A percentile compares a stretch with the other conserved stretches of the same genome.
These are phyloP conservation scores for Globisporangium solare DNA, from an alignment of 352 stramenopile genomes.

Conservation along the genomic window DNA sequence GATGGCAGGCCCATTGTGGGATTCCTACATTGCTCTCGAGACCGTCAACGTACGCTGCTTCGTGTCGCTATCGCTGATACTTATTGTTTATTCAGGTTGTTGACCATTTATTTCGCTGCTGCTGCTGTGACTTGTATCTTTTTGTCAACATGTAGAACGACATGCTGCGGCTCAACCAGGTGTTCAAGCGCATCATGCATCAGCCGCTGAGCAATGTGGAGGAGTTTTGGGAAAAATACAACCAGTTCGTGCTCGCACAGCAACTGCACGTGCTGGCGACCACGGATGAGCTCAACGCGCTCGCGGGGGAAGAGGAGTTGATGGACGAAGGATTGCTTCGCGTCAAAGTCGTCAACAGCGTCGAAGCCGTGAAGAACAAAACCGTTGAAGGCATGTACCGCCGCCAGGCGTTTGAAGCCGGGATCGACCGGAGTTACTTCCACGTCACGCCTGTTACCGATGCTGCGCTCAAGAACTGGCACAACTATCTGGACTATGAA, in stretches of 20 bases:
- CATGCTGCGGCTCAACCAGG: constrained; percentile 72
- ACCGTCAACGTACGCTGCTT: constrained; percentile 55
- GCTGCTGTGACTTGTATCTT: background rate
- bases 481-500: constrained; percentile 77
- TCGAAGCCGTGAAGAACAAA: constrained; percentile 71
- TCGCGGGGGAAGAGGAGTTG: constrained; percentile 49
- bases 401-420: constrained; percentile 67
- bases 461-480: constrained; percentile 71
- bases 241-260: constrained; percentile 77
- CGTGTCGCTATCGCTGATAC: background rate
- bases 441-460: constrained; percentile 71
- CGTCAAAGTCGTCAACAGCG: constrained; percentile 77
- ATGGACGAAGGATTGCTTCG: constrained; percentile 79
- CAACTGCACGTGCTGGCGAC: constrained; percentile 59
- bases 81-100: background rate
- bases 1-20: constrained; percentile 65
- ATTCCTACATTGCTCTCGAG: constrained; percentile 75
- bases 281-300: constrained; percentile 49
- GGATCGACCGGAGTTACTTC: constrained; percentile 79
- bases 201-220: constrained; percentile 72
- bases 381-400: constrained; percentile 56
- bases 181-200: constrained; percentile 77
- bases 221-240: constrained; percentile 85
- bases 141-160: constrained; percentile 47
- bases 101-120: background rate